These are phyloP conservation scores for Pyrus pyrifolia DNA, from an alignment of 306 rosid genomes.

Conservation along the genomic window DNA sequence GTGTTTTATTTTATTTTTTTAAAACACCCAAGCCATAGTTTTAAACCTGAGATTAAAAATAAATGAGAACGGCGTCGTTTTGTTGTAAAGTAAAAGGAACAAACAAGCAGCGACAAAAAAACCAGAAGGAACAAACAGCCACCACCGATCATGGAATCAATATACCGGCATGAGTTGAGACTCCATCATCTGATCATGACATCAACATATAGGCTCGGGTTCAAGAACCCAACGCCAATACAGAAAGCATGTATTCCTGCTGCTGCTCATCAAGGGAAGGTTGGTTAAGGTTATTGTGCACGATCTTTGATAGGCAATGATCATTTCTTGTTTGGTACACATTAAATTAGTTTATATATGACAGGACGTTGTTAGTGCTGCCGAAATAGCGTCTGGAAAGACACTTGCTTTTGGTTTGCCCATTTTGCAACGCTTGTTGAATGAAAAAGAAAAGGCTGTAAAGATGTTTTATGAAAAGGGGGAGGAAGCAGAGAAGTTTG, in stretches of 20 bases:
- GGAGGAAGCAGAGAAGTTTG: constrained; percentile 37
- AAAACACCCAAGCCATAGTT: no score
- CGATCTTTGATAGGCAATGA: not conserved
- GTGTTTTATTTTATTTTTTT: no score
- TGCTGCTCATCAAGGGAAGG: constrained; percentile 98
- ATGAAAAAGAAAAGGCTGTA: constrained; percentile 67
- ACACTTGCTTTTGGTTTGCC: constrained; percentile 98
- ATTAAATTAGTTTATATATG: constrained; percentile 19
- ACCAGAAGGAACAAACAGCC: no score
- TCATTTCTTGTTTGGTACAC: constrained; percentile 4
- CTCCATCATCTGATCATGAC: constrained; percentile 77
- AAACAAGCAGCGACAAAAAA: no score
- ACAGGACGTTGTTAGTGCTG: constrained; percentile 94
- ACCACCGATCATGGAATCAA: no score
- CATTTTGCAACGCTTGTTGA: constrained; percentile 84
- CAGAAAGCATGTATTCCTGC: constrained; percentile 91
- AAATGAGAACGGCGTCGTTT: no score
- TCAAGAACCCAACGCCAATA: constrained; percentile 84
- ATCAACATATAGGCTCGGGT: constrained; percentile 67
- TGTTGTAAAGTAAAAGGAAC: no score
- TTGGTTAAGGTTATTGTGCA: constrained; percentile 33
- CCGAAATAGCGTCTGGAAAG: constrained; percentile 92
- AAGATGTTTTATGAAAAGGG: constrained; percentile 37
- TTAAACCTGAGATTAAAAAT: no score
- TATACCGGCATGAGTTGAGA: constrained; percentile 63